Percentiles rank a stretch among this genome's conserved stretches.
Conservation (phyloP, 176 grass and related monocot genomes). For the Musa troglodytarum region DNA sequence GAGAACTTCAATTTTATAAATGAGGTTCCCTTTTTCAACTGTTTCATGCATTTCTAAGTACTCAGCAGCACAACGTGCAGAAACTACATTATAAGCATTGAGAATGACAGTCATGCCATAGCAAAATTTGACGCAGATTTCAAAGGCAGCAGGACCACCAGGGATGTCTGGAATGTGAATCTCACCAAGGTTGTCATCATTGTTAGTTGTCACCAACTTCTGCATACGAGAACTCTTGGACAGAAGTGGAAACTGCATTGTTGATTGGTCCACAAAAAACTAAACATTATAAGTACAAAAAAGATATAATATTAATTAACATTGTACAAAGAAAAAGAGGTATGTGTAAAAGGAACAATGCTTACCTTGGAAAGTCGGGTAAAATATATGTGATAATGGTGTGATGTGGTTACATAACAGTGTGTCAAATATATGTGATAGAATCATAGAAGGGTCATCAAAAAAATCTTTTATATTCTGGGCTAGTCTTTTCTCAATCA, state of each 20-base stretch:
- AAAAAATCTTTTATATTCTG: no score
- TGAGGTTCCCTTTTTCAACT: slow-evolving; percentile 80
- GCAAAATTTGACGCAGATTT: slow-evolving; percentile 91
- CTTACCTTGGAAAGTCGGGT: no score
- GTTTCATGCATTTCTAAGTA: slow-evolving; percentile 89
- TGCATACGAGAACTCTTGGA: slow-evolving; percentile 73
- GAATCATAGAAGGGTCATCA: no score
- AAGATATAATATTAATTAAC: not conserved
- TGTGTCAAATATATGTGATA: no score
- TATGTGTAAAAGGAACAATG: no score
- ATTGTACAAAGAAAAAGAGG: no score
- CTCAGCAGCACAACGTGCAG: slow-evolving; percentile 78
- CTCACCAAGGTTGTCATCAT: slow-evolving; percentile 42
- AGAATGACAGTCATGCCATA: slow-evolving; percentile 71
- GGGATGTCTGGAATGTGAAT: slow-evolving; percentile 77
- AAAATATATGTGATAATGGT: not conserved
- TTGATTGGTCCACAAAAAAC: not conserved
- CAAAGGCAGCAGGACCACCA: slow-evolving; percentile 71
- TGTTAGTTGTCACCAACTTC: slow-evolving; percentile 53
- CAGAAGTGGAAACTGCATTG: slow-evolving; percentile 71
- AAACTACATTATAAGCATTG: slow-evolving; percentile 83
- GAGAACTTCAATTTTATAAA: slow-evolving; percentile 89
- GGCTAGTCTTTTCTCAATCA: no score
- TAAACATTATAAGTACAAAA: not conserved
- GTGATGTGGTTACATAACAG: no score